phyloP scores from a whole-genome alignment of 495 filamentous ascomycete species.

The Polyplosphaeria fusca region DNA sequence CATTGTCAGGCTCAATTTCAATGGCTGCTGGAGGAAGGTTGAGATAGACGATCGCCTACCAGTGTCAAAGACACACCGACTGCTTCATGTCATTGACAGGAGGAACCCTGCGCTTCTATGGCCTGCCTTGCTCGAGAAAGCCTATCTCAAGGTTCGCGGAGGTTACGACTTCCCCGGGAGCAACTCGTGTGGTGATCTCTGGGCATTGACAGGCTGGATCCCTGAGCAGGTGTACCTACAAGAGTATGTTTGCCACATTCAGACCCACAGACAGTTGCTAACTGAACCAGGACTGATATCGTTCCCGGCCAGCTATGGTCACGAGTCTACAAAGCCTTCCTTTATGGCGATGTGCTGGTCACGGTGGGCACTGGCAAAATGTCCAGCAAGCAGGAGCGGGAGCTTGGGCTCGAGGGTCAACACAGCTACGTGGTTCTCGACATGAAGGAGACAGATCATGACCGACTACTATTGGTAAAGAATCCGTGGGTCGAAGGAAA shows the following conservation, averaged over 20 bases:
- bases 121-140: conserved; percentile 95
- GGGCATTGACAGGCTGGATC: conserved; percentile 91
- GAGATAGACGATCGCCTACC: conserved; percentile 91
- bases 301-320: conserved; percentile 73
- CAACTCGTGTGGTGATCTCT: conserved; percentile 91
- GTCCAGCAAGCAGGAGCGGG: conserved; percentile 65
- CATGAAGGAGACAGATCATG: conserved; percentile 62
- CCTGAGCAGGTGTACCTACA: conserved; percentile 93
- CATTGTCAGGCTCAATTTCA: conserved; percentile 87
- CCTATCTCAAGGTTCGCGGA: conserved; percentile 92
- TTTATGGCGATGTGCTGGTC: conserved; percentile 75
- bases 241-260: too few species aligned
- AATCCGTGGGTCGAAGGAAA: conserved; percentile 91
- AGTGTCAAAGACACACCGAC: conserved; percentile 64
- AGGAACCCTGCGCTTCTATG: conserved; percentile 73
- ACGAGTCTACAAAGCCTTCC: conserved; percentile 70
- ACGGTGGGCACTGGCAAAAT: conserved; percentile 88
- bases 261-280: not conserved
- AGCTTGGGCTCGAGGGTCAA: conserved; percentile 77
- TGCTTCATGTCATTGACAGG: conserved; percentile 84
- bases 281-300: conserved; percentile 40
- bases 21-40: conserved; percentile 85
- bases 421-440: conserved; percentile 93
- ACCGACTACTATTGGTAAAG: conserved; percentile 74
- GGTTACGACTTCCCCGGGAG: conserved; percentile 99